Evolutionary conservation across 2,329 filamentous ascomycete species (phyloP), one percentile per base, ranked within the genome.

Genomic region (Periglandula ipomoeae): DNA sequence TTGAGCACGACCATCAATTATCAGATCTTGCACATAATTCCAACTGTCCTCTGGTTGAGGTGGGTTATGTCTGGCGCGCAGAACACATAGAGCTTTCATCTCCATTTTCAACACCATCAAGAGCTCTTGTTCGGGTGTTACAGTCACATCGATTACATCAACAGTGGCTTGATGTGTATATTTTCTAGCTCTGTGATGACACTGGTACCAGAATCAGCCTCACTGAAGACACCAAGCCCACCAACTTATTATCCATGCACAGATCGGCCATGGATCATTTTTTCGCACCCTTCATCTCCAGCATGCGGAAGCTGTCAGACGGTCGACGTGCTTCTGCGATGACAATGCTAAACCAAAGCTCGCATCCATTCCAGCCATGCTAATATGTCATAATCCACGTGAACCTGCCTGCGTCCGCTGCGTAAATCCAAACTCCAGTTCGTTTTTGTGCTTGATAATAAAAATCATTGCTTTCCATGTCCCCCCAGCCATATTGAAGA

Each of bases 401-500:
- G 53, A 46, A 48, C 46, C 34, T 48, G 40, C 48, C 50, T 38
- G 32, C 32, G 40, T n/a, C 50, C 46, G 37, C 45, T 48, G 41
- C 48, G 39, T 50, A 54, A 47, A 59, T 53, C 57, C 57, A 53
- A 59, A 59, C 57, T 58, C 57, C 57, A 13, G 15, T 39, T 32
- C 17, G 39, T 38, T 24, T 37, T 47, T 41, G 11, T 40, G 7
- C 41, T 40, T 17, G 15, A 23, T 27, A 38, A 19, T 27, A 26
- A 42, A 43, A 41, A 40, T 35, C n/a, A 39, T 49, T 42, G 35
- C 42, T 44, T 45, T 22, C 27, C 42, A 39, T 26, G 24, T n/a
- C 19, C 27, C 26, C 23, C 19, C 42, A 27, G 24, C 42, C 24
- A 34, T 43, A 22, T 17, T 19, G 27, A 41, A 41, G 13, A 32